Evolutionary conservation across 169 alveolate genomes (phyloP), one percentile per base, ranked within the genome.

Genomic region (Babesia divergens): DNA sequence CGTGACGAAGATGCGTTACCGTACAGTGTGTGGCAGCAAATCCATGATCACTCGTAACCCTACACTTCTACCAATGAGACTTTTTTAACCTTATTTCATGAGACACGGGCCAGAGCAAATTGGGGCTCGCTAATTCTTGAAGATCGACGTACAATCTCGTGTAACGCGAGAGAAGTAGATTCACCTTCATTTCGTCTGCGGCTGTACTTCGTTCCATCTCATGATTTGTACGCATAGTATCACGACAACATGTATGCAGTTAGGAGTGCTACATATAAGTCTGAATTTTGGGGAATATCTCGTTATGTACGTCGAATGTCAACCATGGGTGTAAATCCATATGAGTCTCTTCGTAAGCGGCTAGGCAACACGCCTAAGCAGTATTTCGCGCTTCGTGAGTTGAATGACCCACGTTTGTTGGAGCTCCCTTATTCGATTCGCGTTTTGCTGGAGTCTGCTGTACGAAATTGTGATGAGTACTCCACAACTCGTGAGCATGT

Each of bases 401-500:
- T 89, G 50, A 55, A 84, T 43, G 93, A 89, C 80, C 82, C 87
- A 32, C 59, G 93, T 38, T 34, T 89, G 32, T 65, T 70, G 24
- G 85, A 81, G 42, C 76, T 96, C 20, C 99, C 99, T 1, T 92
- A 85, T 71, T 94, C 97, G 28, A 92, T 96, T 42, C 88, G 98
- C 68, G 91, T 96, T 26, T 58, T 96, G 13, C 87, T 96, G 58
- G 99, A 96, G 82, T 91, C 96, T 22, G 98, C 98, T 6, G 91
- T 96, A 22, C 90, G 99, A 51, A 94, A 96, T 89, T 95, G 98
- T 75, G 99, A 96, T 72, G 96, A 94, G 65, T 77, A 64, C 69
- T 62, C 90, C 28, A 95, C 96, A 28, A 95, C 93, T 28, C 82
- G 83, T 26, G 62, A 82, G 26, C 98, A 96, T 76, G 96, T 96